Percentiles rank a stretch among this genome's conserved stretches.
Conservation (phyloP, 2,329 filamentous ascomycete genomes). For the Aspergillus oerlinghausenensis region DNA sequence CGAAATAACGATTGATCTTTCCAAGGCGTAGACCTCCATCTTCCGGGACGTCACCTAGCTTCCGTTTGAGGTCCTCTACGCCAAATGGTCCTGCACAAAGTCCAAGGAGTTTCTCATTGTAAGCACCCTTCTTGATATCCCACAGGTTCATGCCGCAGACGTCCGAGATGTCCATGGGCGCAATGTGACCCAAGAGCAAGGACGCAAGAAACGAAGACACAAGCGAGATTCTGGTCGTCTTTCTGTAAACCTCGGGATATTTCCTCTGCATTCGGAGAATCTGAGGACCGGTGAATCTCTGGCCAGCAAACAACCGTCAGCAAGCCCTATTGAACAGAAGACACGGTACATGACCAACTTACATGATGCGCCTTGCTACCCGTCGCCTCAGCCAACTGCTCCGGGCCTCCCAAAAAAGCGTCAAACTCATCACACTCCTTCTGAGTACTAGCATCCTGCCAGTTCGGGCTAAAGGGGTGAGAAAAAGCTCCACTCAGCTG, state of each 20-base stretch:
- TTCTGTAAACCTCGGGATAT: constrained; percentile 73
- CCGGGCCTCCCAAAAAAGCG: constrained; percentile 59
- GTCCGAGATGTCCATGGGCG: constrained; percentile 89
- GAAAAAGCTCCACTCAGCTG: constrained; percentile 73
- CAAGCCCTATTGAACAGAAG: not conserved
- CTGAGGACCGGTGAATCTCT: constrained; percentile 96
- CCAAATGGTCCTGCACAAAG: constrained; percentile 66
- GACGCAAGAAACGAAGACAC: constrained; percentile 95
- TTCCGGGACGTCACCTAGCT: constrained; percentile 73
- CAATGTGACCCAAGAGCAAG: constrained; percentile 76
- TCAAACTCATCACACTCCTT: constrained; percentile 88
- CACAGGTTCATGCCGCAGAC: constrained; percentile 96
- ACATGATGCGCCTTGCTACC: constrained; percentile 95
- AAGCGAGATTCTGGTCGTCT: constrained; percentile 80
- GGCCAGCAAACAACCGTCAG: constrained; percentile 2
- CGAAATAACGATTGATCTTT: constrained; percentile 71
- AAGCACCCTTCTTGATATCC: constrained; percentile 72
- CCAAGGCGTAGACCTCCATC: constrained; percentile 81
- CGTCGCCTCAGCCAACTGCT: constrained; percentile 70
- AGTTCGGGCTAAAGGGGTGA: constrained; percentile 86
- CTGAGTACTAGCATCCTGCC: constrained; percentile 96
- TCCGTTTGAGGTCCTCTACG: constrained; percentile 62
- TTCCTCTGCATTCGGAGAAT: constrained; percentile 82
- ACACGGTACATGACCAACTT: constrained; percentile 31
- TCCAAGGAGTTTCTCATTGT: constrained; percentile 69